Base-by-base conservation (phyloP, 257 asterid species). In the Petrea volubilis region DNA sequence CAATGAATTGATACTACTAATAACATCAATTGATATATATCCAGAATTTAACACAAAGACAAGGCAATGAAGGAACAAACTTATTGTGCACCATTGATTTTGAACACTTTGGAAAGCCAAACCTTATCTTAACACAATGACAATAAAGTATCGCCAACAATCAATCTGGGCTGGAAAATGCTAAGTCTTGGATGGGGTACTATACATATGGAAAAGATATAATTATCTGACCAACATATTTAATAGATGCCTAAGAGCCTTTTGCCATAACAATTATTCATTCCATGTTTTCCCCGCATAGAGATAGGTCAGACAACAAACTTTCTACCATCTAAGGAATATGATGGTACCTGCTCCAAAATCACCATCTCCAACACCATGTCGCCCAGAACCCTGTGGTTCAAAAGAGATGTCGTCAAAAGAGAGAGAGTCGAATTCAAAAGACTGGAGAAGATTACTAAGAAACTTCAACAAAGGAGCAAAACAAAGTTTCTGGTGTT, bases 381-480 rank as follows among this genome's bases (percentile, higher is more conserved):
- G 78, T 75, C 91, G 91, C 55, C 87, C 96, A 64, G 91, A 84
- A 61, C 96, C 99, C 99, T 94, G 79, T 68, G 74, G 69, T 68
- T 66, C 41, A 72, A 56, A 66, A 7, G 57, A 51, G 29, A 64
- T 55, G 23, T 14, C 60, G 47, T 57, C 76, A 68, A 56, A 49
- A 41, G 59, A 52, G 20, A 33, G 38, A 68, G 50, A 73, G 20
- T n/a, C 52, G 61, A 64, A 51, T 13, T 14, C 12, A 44, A 21
- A 63, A 3, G 4, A 25, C 47, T 15, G 17, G 2, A 31, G 9
- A 68, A 68, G 53, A 27, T 25, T 27, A 27, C 44, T 8, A 67
- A 67, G 51, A 67, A 40, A 14, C 25, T 40, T 28, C n/a, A n/a
- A 59, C 31, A 31, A 51, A 62, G 25, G 7, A 36, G 49, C 50